Base-by-base conservation (phyloP, 768 basidiomycete species). In the Auricularia auricula-judae region DNA sequence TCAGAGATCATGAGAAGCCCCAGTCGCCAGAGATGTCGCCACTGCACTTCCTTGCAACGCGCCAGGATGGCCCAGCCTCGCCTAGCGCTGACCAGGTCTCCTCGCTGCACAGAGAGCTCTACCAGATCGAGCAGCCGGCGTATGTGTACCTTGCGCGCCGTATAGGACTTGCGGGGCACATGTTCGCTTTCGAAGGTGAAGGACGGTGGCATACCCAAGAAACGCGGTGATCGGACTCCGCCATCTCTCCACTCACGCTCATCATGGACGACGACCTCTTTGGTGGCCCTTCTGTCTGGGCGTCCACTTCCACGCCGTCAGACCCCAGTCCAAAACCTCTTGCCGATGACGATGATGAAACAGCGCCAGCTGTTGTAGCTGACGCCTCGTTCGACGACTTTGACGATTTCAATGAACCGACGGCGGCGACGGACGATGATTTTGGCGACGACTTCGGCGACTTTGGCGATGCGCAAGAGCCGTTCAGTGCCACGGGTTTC, bases 381-480 rank as follows among this genome's bases (percentile, higher is more conserved):
- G 64, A 65, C 34, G 80, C 81, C 69, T 77, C 80, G 58, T 78
- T 81, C 73, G 82, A 86, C 65, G 84, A 84, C 64, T 87, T 88
- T 72, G 83, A 81, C 51, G 77, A 82, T 67, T 72, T 73, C 64
- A 73, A 76, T 67, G 71, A 76, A 66, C 75, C 75, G 67, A 82
- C 82, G 39, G 75, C 75, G 2, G 76, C 79, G 35, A 75, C 77
- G 14, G 87, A 89, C 58, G 92, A 91, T 68, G 89, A 91, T 65
- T 91, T 91, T 74, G 89, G 86, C 61, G 91, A 72, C 62, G 71
- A 93, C 68, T 93, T 93, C 74, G 91, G 87, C 18, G 93, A 93
- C 71, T 93, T 93, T 73, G 90, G 85, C 69, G 89, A 89, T 67
- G 84, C 74, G 33, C 81, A 72, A 71, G 78, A 66, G 23, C 56